Base-by-base conservation (phyloP, 2,329 filamentous ascomycete genomes). In the Akanthomyces dipterigenus region DNA sequence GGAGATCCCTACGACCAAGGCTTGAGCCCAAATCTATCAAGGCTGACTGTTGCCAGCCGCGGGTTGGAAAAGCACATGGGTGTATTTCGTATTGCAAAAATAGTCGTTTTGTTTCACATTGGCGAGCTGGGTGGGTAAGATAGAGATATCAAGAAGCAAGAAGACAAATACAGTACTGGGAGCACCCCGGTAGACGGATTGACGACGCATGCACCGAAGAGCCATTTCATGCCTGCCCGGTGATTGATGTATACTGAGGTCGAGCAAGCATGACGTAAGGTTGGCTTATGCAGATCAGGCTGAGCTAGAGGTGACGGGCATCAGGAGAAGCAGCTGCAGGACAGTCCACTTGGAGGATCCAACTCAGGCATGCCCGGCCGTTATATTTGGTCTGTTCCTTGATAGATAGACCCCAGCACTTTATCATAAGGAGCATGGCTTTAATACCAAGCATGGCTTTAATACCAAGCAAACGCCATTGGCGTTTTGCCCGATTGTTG, bases 1-100 rank as follows among this genome's bases (percentile, higher is more conserved):
- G 60, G 72, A 73, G 64, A 71, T 72, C 56, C 70, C 69, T 45
- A 76, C 69, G 45, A 76, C 78, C 61, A 70, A 72, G 56, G 71
- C 68, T 54, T 64, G 59, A 38, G 57, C 63, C 26, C 24, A 40
- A 38, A 24, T 48, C 38, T 60, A 60, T 54, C 48, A 60, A 54
- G 20, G 38, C 28, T 54, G 48, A 55, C 22, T 45, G n/a, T 60
- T n/a, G 26, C 36, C 56, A 60, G 56, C 46, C 46, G 26, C 50
- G 48, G 42, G 55, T 40, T 60, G 63, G 53, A 57, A 38, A 63
- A 63, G 53, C 59, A 45, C 49, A 55, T 9, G 24, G 46, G 34
- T 53, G 54, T 56, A 43, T 62, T 51, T 62, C 28, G 31, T 46
- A 53, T 40, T 40, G 42, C 34, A 54, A 62, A 60, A 62, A 57